Evolutionary conservation across 495 filamentous ascomycete genomes (phyloP), one percentile per base, ranked within the genome.

Genomic region (Penicillium coprophilum): DNA sequence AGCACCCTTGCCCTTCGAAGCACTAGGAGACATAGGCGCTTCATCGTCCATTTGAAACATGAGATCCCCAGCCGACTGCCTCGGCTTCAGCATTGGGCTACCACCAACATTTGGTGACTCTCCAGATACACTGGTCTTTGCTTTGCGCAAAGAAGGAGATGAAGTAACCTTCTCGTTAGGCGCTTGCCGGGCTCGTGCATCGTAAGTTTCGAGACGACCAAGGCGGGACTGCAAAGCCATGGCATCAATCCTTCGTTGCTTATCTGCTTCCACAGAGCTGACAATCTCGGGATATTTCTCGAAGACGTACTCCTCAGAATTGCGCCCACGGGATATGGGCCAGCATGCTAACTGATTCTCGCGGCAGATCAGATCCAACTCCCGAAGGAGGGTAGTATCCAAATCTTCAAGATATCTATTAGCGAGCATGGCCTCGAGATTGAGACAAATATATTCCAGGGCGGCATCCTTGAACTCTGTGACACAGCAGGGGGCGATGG

Each of bases 11-110:
- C 73, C 73, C 63, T 70, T 75, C 1, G 56, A 52, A 36, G 69
- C 56, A n/a, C 50, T 51, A 5, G 67, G 57, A 1, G 71, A 67
- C 38, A 71, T 53, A 12, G 55, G 55, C 41, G 71, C 77, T 39
- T 90, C 91, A n/a, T 93, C 91, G 54, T 96, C 92, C 90, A 96
- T 96, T 56, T 91, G 86, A 64, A 96, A 96, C 76, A 96, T 94
- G 36, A 96, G 76, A 58, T 96, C 91, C n/a, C 76, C 73, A 2
- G 77, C 71, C 0, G 87, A 91, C 20, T 77, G 79, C 57, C 82
- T 89, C 0, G 85, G 76, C 53, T 80, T 81, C n/a, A 93, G 75
- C 32, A 79, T 68, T 3, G 88, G 87, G 51, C 82, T 83, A 32
- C 53, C 63, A 13, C 59, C 75, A 2, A 74, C 70, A 47, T 76